Conservation (phyloP, 2,329 filamentous ascomycete species). For the Aspergillus awamori region DNA sequence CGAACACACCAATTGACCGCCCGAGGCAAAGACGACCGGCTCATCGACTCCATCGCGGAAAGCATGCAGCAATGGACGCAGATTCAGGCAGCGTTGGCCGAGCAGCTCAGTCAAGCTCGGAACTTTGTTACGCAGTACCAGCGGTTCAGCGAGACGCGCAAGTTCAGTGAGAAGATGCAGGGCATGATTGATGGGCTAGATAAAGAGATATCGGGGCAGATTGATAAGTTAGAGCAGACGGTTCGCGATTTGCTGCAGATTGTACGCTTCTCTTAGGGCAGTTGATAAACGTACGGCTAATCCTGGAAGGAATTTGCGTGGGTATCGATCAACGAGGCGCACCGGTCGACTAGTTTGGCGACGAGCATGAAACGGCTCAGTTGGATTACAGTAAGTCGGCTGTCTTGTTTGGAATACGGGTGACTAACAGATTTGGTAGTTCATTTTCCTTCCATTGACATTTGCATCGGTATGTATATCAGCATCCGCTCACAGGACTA, state of each 20-base stretch:
- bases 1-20: constrained; percentile 19
- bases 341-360: constrained; percentile 21
- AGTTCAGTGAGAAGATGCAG: constrained; percentile 18
- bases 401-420: not conserved
- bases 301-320: constrained; percentile 19
- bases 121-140: constrained; percentile 19
- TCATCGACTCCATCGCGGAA: constrained; percentile 20
- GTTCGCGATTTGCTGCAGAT: constrained; percentile 21
- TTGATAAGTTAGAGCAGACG: constrained; percentile 21
- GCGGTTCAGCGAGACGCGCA: constrained; percentile 18
- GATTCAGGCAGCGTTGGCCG: constrained; percentile 15
- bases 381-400: constrained; percentile 18
- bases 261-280: not conserved
- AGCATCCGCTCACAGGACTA: not conserved
- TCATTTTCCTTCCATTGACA: constrained; percentile 19
- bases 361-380: constrained; percentile 22
- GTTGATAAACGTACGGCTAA: not conserved
- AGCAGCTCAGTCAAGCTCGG: constrained; percentile 18
- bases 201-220: constrained; percentile 15
- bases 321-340: constrained; percentile 22
- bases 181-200: constrained; percentile 13
- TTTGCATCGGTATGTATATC: constrained; percentile 17
- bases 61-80: constrained; percentile 21
- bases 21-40: constrained; percentile 16
- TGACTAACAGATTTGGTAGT: constrained; percentile 7